phyloP scores from a whole-genome alignment of 176 grass and related monocot species.

The Musa itinerans region DNA sequence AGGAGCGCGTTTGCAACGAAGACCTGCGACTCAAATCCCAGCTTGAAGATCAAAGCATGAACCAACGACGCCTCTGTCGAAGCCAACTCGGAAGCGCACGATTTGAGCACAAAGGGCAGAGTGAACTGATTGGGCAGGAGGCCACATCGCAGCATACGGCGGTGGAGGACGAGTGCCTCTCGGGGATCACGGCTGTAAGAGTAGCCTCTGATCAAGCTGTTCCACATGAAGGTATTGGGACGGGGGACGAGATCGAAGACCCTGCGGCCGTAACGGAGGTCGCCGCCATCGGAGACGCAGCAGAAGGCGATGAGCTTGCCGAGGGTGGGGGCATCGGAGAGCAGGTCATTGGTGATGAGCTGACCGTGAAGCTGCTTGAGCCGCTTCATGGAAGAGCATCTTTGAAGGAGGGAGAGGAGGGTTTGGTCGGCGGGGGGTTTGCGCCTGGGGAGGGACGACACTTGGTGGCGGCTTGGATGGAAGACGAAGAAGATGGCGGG shows the following conservation, averaged over 20 bases:
- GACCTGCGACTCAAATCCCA: background rate
- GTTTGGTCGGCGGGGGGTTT: background rate
- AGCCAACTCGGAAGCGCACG: background rate
- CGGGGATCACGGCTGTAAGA: background rate
- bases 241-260: background rate
- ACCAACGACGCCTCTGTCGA: background rate
- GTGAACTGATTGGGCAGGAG: conserved; percentile 8
- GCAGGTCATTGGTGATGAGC: conserved; percentile 3
- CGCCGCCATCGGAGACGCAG: conserved; percentile 1
- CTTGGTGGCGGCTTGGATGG: background rate
- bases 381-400: conserved; percentile 7
- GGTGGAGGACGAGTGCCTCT: background rate
- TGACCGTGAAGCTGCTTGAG: conserved; percentile 17
- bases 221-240: conserved; percentile 17
- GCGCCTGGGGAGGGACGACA: background rate
- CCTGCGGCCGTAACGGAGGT: conserved; percentile 9
- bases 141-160: background rate
- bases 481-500: background rate
- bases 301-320: conserved; percentile 7
- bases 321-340: background rate
- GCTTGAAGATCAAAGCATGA: conserved; percentile 2
- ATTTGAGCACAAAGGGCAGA: conserved; percentile 16
- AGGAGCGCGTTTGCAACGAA: conserved; percentile 7
- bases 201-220: conserved; percentile 9
- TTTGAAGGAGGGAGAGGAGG: background rate